These are phyloP conservation scores for Brassica carinata DNA, from an alignment of 345 rosid genomes.

Conservation along the genomic window DNA sequence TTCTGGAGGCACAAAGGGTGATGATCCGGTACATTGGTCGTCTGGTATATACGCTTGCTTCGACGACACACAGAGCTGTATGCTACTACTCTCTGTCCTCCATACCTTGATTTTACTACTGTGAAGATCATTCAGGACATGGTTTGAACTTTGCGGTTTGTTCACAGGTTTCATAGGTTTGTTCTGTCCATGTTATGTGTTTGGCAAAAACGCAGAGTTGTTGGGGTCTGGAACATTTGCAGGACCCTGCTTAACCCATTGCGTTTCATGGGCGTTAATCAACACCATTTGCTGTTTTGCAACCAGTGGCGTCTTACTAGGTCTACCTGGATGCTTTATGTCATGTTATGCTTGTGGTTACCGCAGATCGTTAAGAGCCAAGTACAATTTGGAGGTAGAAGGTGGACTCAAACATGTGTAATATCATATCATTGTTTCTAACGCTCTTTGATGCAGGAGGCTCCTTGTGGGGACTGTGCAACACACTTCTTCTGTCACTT, in stretches of 20 bases:
- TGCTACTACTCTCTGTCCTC: conserved; percentile 66
- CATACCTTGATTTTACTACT: conserved; percentile 63
- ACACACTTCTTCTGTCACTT: conserved; percentile 91
- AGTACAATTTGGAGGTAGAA: conserved; percentile 67
- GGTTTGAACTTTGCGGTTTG: too few species aligned
- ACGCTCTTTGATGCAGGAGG: conserved; percentile 61
- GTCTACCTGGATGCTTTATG: conserved; percentile 85
- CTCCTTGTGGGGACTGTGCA: conserved; percentile 77
- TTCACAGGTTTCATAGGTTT: conserved; percentile 72
- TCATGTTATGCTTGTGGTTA: conserved; percentile 84
- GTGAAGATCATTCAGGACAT: too few species aligned
- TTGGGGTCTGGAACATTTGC: conserved; percentile 85
- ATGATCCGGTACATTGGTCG: conserved; percentile 61
- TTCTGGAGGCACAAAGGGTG: conserved; percentile 14
- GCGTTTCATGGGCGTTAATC: conserved; percentile 67
- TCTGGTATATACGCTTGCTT: conserved; percentile 98
- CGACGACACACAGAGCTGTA: conserved; percentile 98
- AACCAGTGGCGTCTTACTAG: conserved; percentile 69
- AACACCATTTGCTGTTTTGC: conserved; percentile 71
- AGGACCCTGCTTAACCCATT: conserved; percentile 81
- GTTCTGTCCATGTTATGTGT: conserved; percentile 82
- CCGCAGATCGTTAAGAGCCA: conserved; percentile 67
- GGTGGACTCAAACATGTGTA: neutral
- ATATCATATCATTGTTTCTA: neutral
- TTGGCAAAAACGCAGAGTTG: conserved; percentile 81